These are phyloP conservation scores for Chamaenerion angustifolium DNA, from an alignment of 345 rosid species.

Conservation along the genomic window DNA sequence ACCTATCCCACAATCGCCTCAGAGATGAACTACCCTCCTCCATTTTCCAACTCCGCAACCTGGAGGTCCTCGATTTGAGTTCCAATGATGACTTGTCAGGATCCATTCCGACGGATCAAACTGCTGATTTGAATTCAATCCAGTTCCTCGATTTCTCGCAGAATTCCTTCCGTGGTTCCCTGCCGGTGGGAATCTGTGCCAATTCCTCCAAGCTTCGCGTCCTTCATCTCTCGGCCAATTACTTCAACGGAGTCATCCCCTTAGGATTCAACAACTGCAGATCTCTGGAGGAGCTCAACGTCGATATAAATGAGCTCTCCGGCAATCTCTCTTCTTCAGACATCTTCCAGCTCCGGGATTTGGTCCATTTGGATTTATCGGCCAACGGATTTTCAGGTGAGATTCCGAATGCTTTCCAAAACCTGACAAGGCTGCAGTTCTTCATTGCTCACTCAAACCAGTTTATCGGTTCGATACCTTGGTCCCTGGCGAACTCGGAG, in stretches of 20 bases:
- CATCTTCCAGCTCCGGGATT: constrained; percentile 22
- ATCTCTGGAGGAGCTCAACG: constrained; percentile 7
- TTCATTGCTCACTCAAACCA: constrained; percentile 37
- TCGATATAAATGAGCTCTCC: constrained; percentile 5
- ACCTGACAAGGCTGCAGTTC: constrained; percentile 17
- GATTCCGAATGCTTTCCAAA: constrained; percentile 47
- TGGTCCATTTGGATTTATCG: constrained; percentile 46
- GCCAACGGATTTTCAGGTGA: constrained; percentile 34
- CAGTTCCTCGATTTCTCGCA: constrained; percentile 8
- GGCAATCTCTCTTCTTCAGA: constrained; percentile 6
- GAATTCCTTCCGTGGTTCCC: constrained; percentile 3
- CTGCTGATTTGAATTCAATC: constrained; percentile 3
- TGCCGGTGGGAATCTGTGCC: constrained; percentile 5
- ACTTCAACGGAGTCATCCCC: constrained; percentile 5
- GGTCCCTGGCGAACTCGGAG: constrained; percentile 38
- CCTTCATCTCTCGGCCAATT: constrained; percentile 9
- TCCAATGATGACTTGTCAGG: constrained; percentile 3
- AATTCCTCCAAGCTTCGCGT: constrained; percentile 5
- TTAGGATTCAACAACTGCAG: constrained; percentile 4
- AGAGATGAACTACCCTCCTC: not conserved
- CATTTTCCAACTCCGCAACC: constrained; percentile 3
- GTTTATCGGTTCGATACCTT: constrained; percentile 46
- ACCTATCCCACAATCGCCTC: constrained; percentile 8
- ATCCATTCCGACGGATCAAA: constrained; percentile 1
- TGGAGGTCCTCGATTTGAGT: constrained; percentile 13